Percentiles rank a stretch among this genome's conserved stretches.
These are phyloP conservation scores for Thymus quinquecostatus DNA, from an alignment of 257 asterid species.

Conservation along the genomic window DNA sequence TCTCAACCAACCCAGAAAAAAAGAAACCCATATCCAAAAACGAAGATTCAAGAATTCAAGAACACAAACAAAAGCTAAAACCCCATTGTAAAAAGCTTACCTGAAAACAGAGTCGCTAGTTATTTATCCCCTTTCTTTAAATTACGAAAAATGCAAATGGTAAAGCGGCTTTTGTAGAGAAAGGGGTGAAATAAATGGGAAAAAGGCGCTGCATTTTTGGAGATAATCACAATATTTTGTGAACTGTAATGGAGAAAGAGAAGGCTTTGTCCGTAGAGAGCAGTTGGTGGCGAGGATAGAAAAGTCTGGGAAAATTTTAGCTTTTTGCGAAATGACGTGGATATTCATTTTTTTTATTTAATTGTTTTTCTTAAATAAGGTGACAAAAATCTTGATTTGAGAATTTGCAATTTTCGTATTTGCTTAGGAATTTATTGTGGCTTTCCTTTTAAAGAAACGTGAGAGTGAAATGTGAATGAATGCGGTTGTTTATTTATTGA, in stretches of 20 bases:
- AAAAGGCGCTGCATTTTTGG: slow-evolving; percentile 21
- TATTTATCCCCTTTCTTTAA: slow-evolving; percentile 14
- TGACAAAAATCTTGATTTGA: slow-evolving; percentile 16
- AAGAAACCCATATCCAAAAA: not conserved
- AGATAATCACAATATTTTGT: slow-evolving; percentile 28
- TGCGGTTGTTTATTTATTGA: too few relatives aligned
- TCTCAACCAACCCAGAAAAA: slow-evolving; percentile 20
- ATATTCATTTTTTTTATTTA: slow-evolving; percentile 18
- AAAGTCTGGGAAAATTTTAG: slow-evolving; percentile 30
- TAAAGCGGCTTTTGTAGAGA: slow-evolving; percentile 5
- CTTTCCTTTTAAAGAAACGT: not conserved
- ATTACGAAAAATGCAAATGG: not conserved
- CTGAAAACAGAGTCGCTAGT: slow-evolving; percentile 24
- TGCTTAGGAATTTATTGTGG: not conserved
- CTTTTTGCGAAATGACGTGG: slow-evolving; percentile 31
- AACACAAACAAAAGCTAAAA: not conserved
- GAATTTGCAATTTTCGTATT: not conserved
- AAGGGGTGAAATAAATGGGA: not conserved
- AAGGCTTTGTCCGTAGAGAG: slow-evolving; percentile 29
- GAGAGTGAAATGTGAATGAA: not conserved
- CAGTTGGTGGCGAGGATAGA: slow-evolving; percentile 22
- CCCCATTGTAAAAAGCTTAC: slow-evolving; percentile 35
- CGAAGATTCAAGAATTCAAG: not conserved
- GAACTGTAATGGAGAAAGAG: slow-evolving; percentile 33
- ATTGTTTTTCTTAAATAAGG: slow-evolving; percentile 19